Evolutionary conservation across 441 rosid species (phyloP), one percentile per base, ranked within the genome.

Genomic region (Erodium moschatum): DNA sequence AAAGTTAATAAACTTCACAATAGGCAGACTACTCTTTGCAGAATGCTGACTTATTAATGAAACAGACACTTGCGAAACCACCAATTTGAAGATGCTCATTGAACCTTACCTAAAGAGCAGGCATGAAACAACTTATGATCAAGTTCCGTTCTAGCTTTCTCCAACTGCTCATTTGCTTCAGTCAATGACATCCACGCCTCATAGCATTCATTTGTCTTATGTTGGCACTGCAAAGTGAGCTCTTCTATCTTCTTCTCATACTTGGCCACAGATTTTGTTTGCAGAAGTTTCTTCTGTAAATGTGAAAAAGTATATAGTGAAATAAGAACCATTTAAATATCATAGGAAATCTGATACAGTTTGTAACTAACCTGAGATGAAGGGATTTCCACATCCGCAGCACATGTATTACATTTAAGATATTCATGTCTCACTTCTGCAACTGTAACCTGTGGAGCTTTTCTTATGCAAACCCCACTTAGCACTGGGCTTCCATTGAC

Each of bases 41-140:
- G 46, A 40, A 40, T 40, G 46, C 11, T 40, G 46, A 50, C 18
- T 12, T 16, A n/a, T 52, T 1, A 52, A 52, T n/a, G 20, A 16
- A 52, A 52, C n/a, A 18, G 60, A 52, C 60, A 52, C 20, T 52
- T 52, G 20, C 19, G 9, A 15, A 52, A 52, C 60, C 20, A 52
- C 60, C 60, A n/a, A 52, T n/a, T 52, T 52, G 60, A 52, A n/a
- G 60, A 15, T 52, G 60, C 38, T 44, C 85, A 42, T 44, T 44
- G 4, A 1, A 44, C 50, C 50, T 44, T 88, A 93, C 98, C 97
- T 75, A 93, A 74, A 64, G 98, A 93, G 56, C 98, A 97, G 65
- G 91, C 95, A 72, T 89, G 98, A 91, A 93, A 87, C 5, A 97
- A 91, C 85, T 93, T 93, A 80, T 95, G 89, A 93, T 90, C 87